A percentile compares a stretch with the other conserved stretches of the same genome.
These are phyloP conservation scores for Rubia yunnanensis DNA, from an alignment of 257 asterid species.

Conservation along the genomic window DNA sequence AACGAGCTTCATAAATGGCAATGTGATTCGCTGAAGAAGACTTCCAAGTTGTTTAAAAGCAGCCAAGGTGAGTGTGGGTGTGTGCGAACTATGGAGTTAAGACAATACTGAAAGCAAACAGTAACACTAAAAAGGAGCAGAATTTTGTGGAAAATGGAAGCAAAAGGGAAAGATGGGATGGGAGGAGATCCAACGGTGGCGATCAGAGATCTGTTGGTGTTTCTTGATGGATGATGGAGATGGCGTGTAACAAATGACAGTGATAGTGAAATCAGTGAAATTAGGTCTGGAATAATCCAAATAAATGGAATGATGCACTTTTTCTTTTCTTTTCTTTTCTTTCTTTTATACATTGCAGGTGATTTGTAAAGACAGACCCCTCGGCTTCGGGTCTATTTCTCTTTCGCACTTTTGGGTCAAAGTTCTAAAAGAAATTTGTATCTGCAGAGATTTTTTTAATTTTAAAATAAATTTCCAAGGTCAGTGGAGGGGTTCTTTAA, in stretches of 20 bases:
- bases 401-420: not conserved
- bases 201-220: slow-evolving; percentile 12
- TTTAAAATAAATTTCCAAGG: too few relatives aligned
- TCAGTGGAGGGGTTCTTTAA: too few relatives aligned
- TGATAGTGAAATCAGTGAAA: slow-evolving; percentile 19
- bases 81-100: slow-evolving; percentile 6
- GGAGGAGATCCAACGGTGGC: slow-evolving; percentile 16
- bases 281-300: slow-evolving; percentile 16
- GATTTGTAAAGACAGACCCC: slow-evolving; percentile 1
- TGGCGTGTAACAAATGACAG: not conserved
- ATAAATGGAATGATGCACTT: slow-evolving; percentile 11
- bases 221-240: not conserved
- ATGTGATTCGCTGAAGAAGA: slow-evolving; percentile 9
- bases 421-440: too few relatives aligned
- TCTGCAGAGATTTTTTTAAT: too few relatives aligned
- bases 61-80: slow-evolving; percentile 8
- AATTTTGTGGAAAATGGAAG: slow-evolving; percentile 14
- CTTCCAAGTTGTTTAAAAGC: slow-evolving; percentile 6
- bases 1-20: slow-evolving; percentile 6
- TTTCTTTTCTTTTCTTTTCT: not conserved
- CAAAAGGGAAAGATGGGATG: slow-evolving; percentile 10
- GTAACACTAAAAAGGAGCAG: slow-evolving; percentile 2
- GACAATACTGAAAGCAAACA: not conserved
- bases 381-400: not conserved
- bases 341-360: not conserved